Evolutionary conservation across 176 grass and related monocot genomes (phyloP).

Genomic region (Phoenix dactylifera): DNA sequence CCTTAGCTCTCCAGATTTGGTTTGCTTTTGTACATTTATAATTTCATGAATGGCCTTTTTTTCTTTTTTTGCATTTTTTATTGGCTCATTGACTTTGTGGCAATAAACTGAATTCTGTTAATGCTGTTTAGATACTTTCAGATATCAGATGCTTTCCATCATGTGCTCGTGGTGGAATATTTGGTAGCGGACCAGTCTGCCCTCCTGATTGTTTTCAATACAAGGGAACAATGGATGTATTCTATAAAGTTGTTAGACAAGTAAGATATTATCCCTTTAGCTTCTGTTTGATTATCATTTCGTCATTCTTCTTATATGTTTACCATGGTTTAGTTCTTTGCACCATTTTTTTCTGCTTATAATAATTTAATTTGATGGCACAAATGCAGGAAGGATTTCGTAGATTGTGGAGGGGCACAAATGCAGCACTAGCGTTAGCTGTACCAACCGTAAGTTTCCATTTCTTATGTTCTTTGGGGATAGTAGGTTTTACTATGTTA

Average conservation of each 20-base stretch:
- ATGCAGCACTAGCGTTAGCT: conserved; percentile 89
- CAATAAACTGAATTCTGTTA: neutral
- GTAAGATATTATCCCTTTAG: conserved; percentile 12
- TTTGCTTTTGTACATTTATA: no score
- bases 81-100: neutral
- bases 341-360: no score
- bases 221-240: conserved; percentile 87
- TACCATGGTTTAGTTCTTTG: neutral
- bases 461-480: neutral
- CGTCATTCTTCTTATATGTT: neutral
- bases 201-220: conserved; percentile 92
- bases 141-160: conserved; percentile 82
- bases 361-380: no score
- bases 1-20: no score
- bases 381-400: conserved; percentile 71
- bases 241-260: conserved; percentile 88
- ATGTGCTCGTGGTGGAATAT: conserved; percentile 58
- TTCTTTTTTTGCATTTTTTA: conserved; percentile 1
- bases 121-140: conserved; percentile 49
- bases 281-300: neutral
- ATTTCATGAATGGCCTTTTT: neutral
- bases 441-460: conserved; percentile 63
- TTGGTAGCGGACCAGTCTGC: conserved; percentile 70
- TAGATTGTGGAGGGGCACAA: conserved; percentile 92
- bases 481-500: neutral